phyloP scores from a whole-genome alignment of 371 early-diverging fungal species.

The Haplosporangium sp. region DNA sequence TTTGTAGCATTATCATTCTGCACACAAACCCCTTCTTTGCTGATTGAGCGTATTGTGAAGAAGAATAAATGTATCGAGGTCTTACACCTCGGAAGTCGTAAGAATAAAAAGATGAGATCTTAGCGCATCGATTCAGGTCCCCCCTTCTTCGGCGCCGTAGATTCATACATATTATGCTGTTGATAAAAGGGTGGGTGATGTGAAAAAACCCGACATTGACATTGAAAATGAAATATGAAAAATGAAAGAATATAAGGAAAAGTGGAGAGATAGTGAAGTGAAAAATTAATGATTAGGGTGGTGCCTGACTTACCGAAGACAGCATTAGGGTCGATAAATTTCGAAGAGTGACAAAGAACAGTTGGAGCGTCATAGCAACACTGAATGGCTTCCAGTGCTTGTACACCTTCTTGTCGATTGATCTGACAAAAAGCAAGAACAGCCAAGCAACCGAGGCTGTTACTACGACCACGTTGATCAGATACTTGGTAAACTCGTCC shows the following conservation, averaged over 20 bases:
- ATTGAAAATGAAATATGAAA: background rate
- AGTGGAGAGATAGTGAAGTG: background rate
- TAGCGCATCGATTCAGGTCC: too few relatives aligned
- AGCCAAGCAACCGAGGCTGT: slow-evolving; percentile 40
- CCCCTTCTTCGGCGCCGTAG: too few relatives aligned
- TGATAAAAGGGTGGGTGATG: too few relatives aligned
- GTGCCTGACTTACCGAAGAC: slow-evolving; percentile 31
- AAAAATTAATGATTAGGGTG: too few relatives aligned
- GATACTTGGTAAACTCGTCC: slow-evolving; percentile 38
- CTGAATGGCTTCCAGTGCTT: slow-evolving; percentile 41
- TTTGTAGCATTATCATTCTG: too few relatives aligned
- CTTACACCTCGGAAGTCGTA: too few relatives aligned
- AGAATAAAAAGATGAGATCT: too few relatives aligned
- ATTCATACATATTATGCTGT: too few relatives aligned
- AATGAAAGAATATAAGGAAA: background rate
- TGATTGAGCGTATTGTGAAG: too few relatives aligned
- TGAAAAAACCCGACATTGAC: background rate
- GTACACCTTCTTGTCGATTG: slow-evolving; percentile 30
- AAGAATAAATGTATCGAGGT: too few relatives aligned
- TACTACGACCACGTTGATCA: slow-evolving; percentile 36
- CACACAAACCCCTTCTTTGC: too few relatives aligned
- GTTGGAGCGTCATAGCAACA: slow-evolving; percentile 41
- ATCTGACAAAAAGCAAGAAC: slow-evolving; percentile 28
- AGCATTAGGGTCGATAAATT: slow-evolving; percentile 43
- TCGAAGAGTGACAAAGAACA: slow-evolving; percentile 42